Evolutionary conservation across 345 rosid genomes (phyloP), one percentile per base, ranked within the genome.

Genomic region (Laguncularia racemosa): DNA sequence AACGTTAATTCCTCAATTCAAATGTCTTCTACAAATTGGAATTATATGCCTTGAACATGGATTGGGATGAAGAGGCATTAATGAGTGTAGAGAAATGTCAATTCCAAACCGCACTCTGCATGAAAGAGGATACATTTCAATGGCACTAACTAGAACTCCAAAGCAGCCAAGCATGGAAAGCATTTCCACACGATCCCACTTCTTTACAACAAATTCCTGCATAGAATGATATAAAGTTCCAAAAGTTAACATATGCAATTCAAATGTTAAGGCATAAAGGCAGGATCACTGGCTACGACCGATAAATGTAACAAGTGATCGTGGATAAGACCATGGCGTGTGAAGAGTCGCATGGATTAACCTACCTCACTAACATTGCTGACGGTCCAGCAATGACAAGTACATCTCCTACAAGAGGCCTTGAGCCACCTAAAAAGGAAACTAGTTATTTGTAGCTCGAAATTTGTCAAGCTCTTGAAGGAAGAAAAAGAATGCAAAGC

Each of bases 121-220:
- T 33, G 13, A 9, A 20, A 26, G 23, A 53, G 43, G 56, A 20
- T 82, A 85, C 88, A 76, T 55, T 55, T 80, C 67, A 54, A 76
- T 52, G 40, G 61, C 54, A 17, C 82, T 78, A 56, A 80, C 70
- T 6, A 85, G 66, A 48, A 70, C 26, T 21, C 88, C 91, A 11
- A 44, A 82, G 5, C 69, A 53, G 33, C 85, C 82, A 6, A 82
- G 54, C 85, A 82, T 74, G 33, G 73, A 12, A 55, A 85, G 73
- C 52, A 82, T 75, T 76, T 85, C 88, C 7, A 78, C 53, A 0
- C 69, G 78, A 58, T 78, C 84, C 56, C 58, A 78, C 44, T 72
- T 76, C 81, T 78, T 80, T 6, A 80, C 84, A 51, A 78, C 78
- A 51, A 79, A 78, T 67, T 82, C 88, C 88, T 78, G 84, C 68